Conservation (phyloP, 768 basidiomycete genomes). For the Pisolithus microcarpus region DNA sequence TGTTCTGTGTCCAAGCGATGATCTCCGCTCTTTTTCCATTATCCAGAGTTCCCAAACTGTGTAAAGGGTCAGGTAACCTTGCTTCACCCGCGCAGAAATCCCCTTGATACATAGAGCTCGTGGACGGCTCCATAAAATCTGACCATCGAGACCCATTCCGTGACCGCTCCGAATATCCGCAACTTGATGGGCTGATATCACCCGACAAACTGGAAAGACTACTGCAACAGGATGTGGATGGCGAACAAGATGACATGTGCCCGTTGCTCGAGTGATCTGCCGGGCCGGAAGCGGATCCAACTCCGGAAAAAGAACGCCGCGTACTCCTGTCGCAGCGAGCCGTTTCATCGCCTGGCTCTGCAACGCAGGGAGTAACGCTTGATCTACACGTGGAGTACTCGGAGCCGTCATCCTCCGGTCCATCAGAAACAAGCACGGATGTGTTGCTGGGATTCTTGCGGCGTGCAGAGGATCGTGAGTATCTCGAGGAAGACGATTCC, state of each 20-base stretch:
- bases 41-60: neutral
- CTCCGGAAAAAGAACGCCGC: neutral
- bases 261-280: neutral
- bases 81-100: neutral
- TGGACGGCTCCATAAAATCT: slow-evolving; percentile 7
- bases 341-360: neutral
- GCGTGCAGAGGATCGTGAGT: neutral
- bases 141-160: slow-evolving; percentile 1
- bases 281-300: neutral
- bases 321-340: neutral
- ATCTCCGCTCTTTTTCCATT: slow-evolving; percentile 14
- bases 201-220: slow-evolving; percentile 13
- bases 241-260: slow-evolving; percentile 4
- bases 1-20: slow-evolving; percentile 13
- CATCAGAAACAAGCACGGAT: neutral
- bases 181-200: slow-evolving; percentile 5
- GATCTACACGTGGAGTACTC: slow-evolving; percentile 21
- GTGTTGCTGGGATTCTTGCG: neutral
- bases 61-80: neutral
- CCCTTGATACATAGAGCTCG: slow-evolving; percentile 2
- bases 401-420: slow-evolving; percentile 6
- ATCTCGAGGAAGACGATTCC: neutral
- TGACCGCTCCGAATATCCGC: slow-evolving; percentile 4
- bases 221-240: slow-evolving; percentile 17
- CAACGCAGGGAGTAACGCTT: neutral